These are phyloP conservation scores for Mallotus japonicus DNA, from an alignment of 441 rosid species.

Conservation along the genomic window DNA sequence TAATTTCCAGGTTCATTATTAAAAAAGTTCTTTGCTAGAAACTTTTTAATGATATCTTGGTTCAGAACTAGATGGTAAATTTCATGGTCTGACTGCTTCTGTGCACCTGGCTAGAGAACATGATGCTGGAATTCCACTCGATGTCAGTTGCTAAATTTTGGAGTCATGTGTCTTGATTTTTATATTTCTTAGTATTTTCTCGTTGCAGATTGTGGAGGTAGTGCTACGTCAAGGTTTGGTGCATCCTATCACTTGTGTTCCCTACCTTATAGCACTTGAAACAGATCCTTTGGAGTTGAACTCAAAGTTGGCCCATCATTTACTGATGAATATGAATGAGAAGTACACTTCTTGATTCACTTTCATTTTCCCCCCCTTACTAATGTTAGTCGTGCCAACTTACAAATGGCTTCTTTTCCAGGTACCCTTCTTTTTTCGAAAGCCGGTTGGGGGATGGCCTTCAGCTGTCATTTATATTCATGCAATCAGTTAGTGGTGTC, in stretches of 20 bases:
- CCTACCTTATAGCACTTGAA: conserved; percentile 97
- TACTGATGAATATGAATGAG: conserved; percentile 99
- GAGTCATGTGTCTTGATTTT: conserved; percentile 10
- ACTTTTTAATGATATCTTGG: background rate
- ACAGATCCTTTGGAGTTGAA: conserved; percentile 92
- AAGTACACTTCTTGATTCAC: conserved; percentile 51
- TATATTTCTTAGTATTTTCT: conserved; percentile 15
- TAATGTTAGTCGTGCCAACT: conserved; percentile 24
- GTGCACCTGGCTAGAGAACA: background rate
- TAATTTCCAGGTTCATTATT: conserved; percentile 1
- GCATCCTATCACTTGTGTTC: conserved; percentile 99
- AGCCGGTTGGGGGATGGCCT: conserved; percentile 99
- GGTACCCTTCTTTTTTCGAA: conserved; percentile 97
- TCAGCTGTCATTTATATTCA: conserved; percentile 86
- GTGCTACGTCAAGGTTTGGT: conserved; percentile 99
- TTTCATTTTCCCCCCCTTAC: background rate
- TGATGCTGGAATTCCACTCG: background rate
- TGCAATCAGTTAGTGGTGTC: conserved; percentile 51
- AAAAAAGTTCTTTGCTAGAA: background rate
- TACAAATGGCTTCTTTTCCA: conserved; percentile 36
- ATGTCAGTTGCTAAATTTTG: background rate
- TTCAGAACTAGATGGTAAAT: background rate
- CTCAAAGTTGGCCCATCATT: conserved; percentile 95
- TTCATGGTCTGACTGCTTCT: background rate
- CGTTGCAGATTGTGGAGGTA: conserved; percentile 89